phyloP scores from a whole-genome alignment of 2,329 filamentous ascomycete genomes.

The Coniochaeta prunicola region DNA sequence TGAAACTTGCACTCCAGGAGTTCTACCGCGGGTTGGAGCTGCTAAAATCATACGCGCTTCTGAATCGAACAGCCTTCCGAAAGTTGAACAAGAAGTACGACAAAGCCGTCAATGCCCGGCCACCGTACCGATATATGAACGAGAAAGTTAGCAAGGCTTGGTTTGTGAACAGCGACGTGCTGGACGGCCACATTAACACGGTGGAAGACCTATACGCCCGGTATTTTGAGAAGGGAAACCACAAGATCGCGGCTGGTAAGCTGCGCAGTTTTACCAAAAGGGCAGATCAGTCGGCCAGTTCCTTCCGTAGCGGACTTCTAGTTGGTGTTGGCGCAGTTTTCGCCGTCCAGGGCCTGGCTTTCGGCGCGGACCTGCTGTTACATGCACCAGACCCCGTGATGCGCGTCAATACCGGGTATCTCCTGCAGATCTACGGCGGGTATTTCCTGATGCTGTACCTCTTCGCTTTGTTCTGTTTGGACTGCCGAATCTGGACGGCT shows the following conservation, averaged over 20 bases:
- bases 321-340: conserved; percentile 64
- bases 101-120: conserved; percentile 75
- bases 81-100: conserved; percentile 99
- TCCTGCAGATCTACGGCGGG: conserved; percentile 86
- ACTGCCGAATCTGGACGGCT: conserved; percentile 74
- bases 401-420: conserved; percentile 51
- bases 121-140: conserved; percentile 73
- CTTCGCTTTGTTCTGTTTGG: conserved; percentile 75
- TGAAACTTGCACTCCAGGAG: conserved; percentile 86
- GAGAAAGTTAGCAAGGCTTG: conserved; percentile 86
- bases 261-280: conserved; percentile 64
- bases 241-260: conserved; percentile 84
- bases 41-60: conserved; percentile 80
- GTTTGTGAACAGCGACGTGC: conserved; percentile 83
- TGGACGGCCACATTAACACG: conserved; percentile 71
- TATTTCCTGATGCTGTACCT: conserved; percentile 81
- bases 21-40: conserved; percentile 89
- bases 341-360: conserved; percentile 56
- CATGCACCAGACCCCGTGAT: conserved; percentile 44
- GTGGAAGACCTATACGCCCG: conserved; percentile 89
- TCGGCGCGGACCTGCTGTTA: conserved; percentile 47
- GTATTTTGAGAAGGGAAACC: conserved; percentile 91
- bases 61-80: conserved; percentile 89
- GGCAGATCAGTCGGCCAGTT: conserved; percentile 46
- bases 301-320: conserved; percentile 57